Base-by-base conservation (phyloP, 208 protist genomes). In the Naegleria gruberi region DNA sequence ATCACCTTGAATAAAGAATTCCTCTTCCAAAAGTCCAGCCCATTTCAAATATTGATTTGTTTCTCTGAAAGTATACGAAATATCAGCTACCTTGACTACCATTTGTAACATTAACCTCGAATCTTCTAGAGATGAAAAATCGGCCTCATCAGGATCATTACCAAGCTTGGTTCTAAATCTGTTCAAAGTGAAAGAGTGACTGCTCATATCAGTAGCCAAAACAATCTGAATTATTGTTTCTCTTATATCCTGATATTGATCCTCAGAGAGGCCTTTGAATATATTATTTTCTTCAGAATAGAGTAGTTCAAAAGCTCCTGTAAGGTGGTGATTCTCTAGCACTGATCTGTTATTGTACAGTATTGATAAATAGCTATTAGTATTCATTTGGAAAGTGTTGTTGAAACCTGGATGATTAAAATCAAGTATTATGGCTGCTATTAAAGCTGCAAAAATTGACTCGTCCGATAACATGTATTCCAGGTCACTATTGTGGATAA, bases 291-390 rank as follows among this genome's bases (percentile, higher is more conserved):
- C 73, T 4, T 94, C 91, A 82, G 96, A 94, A 89, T 95, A 95
- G 94, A 98, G 95, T 23, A 98, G 90, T 91, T 96, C 94, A 92
- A 98, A 98, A 74, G 97, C 91, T 86, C 92, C 95, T 89, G 95
- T 93, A 41, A 96, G 91, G 93, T 99, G 97, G 89, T 97, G 91
- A 89, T 98, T 98, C 91, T 99, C 97, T 23, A 99, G 94, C 26
- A 98, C 97, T 81, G 96, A 97, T 34, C 94, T 93, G 92, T 98
- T 96, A 91, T 98, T 98, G 94, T 98, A 98, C 90, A 97, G 85
- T 43, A 94, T 96, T 2, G 97, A 96, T 44, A 97, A 92, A 87
- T 96, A 93, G 40, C 92, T 95, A 40, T 91, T 90, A 0, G 95
- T 92, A 77, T 94, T 93, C 23, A 95, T 89, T 40, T 94, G 90